Evolutionary conservation across 345 rosid genomes (phyloP).

Genomic region (Gossypium turneri): DNA sequence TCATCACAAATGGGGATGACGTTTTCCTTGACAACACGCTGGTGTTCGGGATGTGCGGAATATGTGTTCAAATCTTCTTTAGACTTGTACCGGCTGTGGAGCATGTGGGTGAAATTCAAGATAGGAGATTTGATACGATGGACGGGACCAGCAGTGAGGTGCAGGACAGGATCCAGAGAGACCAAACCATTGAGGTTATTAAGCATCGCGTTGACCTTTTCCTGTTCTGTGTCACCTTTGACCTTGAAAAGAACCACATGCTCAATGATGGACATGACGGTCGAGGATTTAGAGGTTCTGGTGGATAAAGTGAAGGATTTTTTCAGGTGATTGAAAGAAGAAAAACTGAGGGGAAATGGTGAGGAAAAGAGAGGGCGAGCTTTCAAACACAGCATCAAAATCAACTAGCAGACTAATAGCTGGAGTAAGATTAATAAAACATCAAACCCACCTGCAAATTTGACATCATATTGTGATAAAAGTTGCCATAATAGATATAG

Average conservation of each 20-base stretch:
- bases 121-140: constrained; percentile 39
- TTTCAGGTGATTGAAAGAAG: constrained; percentile 16
- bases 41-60: constrained; percentile 59
- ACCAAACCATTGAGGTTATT: constrained; percentile 47
- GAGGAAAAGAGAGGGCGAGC: constrained; percentile 18
- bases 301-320: constrained; percentile 7
- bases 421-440: neutral
- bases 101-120: constrained; percentile 70
- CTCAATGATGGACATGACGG: constrained; percentile 47
- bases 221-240: constrained; percentile 42
- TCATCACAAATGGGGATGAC: constrained; percentile 72
- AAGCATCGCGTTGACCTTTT: constrained; percentile 50
- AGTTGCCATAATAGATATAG: neutral
- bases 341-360: constrained; percentile 16
- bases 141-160: constrained; percentile 59
- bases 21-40: constrained; percentile 47
- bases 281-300: constrained; percentile 15
- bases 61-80: constrained; percentile 52
- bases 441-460: neutral
- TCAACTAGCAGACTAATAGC: neutral
- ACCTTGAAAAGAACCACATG: constrained; percentile 86
- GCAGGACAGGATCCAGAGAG: constrained; percentile 54
- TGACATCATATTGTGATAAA: neutral
- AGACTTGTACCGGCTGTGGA: constrained; percentile 76
- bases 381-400: constrained; percentile 26